These are phyloP conservation scores for Elaeis oleifera DNA, from an alignment of 202 grass and related monocot species.

Conservation along the genomic window DNA sequence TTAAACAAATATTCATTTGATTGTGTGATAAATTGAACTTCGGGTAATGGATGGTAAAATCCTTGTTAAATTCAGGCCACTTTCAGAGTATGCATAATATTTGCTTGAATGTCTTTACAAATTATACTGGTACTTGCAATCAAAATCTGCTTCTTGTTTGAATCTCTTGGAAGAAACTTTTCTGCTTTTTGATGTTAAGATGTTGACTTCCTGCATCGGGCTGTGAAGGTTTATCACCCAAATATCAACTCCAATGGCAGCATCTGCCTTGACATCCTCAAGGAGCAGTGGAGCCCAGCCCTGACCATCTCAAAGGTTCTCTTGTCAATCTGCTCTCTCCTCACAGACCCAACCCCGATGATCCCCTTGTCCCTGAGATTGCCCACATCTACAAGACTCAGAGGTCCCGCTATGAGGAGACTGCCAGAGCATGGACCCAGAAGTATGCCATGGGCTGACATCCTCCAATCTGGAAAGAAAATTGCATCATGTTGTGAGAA, in stretches of 20 bases:
- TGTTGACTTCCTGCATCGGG: no score
- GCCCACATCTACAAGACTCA: slow-evolving; percentile 1
- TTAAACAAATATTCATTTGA: no score
- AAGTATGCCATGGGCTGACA: slow-evolving; percentile 9
- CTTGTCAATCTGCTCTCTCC: slow-evolving; percentile 1
- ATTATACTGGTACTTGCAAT: no score
- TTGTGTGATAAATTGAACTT: no score
- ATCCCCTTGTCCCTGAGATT: slow-evolving; percentile 7
- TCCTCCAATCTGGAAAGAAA: background rate
- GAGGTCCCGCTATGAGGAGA: slow-evolving; percentile 6
- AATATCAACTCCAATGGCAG: slow-evolving; percentile 8
- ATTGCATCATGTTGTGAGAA: background rate
- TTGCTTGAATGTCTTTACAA: no score
- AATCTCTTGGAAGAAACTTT: no score
- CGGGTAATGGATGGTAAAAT: no score
- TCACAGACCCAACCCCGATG: slow-evolving; percentile 1
- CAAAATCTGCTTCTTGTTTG: no score
- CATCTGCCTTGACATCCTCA: slow-evolving; percentile 9
- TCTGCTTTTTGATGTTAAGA: no score
- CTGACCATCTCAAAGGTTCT: slow-evolving; percentile 4
- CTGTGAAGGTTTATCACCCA: slow-evolving; percentile 6
- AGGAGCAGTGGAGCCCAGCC: slow-evolving; percentile 10
- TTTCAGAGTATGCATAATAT: no score
- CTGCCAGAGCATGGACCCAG: slow-evolving; percentile 5
- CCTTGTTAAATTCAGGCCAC: no score